Percentiles rank a stretch among this genome's conserved stretches.
Conservation (phyloP, 2,329 filamentous ascomycete genomes). For the Spiromastix sp. region DNA sequence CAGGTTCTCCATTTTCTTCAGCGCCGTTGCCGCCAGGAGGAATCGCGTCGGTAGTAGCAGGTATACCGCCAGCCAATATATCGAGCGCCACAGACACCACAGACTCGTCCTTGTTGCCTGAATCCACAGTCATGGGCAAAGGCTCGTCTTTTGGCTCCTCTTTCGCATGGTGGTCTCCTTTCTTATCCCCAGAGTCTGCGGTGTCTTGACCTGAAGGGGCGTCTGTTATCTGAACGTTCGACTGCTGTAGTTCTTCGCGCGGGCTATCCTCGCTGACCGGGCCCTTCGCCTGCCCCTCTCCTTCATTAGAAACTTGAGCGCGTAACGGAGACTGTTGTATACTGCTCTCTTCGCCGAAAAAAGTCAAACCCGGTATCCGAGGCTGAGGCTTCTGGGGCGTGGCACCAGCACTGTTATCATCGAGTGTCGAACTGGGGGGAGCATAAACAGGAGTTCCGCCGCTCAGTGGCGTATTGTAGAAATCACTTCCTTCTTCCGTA, state of each 20-base stretch:
- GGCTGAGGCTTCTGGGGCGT: slow-evolving; percentile 13
- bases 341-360: slow-evolving; percentile 13
- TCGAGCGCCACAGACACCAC: neutral
- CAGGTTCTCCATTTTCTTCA: slow-evolving; percentile 41
- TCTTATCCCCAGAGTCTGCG: neutral
- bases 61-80: slow-evolving; percentile 1
- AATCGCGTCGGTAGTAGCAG: slow-evolving; percentile 1
- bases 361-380: slow-evolving; percentile 27
- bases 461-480: slow-evolving; percentile 30
- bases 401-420: slow-evolving; percentile 8
- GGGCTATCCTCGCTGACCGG: neutral
- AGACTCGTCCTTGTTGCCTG: neutral
- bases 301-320: slow-evolving; percentile 1
- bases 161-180: neutral
- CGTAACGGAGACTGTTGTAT: neutral
- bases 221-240: slow-evolving; percentile 8
- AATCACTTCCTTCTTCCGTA: slow-evolving; percentile 30
- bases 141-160: neutral
- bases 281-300: neutral
- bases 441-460: slow-evolving; percentile 19
- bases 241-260: neutral
- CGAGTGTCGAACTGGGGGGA: slow-evolving; percentile 5
- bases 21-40: too few species aligned
- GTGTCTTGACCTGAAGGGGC: neutral
- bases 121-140: too few species aligned